Evolutionary conservation across 805 yeast species (phyloP).

Genomic region (Candida boidinii): DNA sequence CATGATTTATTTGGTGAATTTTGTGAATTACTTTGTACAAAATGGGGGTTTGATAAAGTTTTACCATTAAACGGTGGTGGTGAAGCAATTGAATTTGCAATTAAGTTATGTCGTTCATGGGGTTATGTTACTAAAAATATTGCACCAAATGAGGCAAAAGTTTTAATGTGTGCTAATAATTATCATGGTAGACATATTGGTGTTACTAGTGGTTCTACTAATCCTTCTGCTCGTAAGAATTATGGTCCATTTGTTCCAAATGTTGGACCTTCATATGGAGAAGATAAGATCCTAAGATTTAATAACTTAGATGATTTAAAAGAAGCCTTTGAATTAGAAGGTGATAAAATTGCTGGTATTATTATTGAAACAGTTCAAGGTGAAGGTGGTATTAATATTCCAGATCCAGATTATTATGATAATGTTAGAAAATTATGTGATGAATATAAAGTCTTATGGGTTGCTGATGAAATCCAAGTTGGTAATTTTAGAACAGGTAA

Average conservation of each 20-base stretch:
- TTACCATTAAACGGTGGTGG: constrained; percentile 26
- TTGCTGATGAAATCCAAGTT: constrained; percentile 29
- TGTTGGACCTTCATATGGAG: constrained; percentile 22
- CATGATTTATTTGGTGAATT: constrained; percentile 16
- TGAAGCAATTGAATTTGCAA: constrained; percentile 28
- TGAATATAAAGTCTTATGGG: constrained; percentile 22
- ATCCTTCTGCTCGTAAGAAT: constrained; percentile 25
- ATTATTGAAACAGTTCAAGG: constrained; percentile 32
- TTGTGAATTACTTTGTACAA: constrained; percentile 19
- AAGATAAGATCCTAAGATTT: constrained; percentile 19
- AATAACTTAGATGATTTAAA: constrained; percentile 20
- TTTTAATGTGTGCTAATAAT: constrained; percentile 25
- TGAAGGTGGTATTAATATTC: constrained; percentile 30
- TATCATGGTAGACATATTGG: constrained; percentile 33
- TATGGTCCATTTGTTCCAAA: constrained; percentile 23
- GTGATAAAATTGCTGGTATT: constrained; percentile 25
- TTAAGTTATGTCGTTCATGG: constrained; percentile 27
- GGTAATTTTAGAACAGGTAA: constrained; percentile 29
- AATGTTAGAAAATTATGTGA: constrained; percentile 24
- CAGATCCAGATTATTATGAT: constrained; percentile 23
- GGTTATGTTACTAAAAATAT: constrained; percentile 23
- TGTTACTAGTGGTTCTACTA: constrained; percentile 28
- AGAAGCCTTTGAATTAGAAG: constrained; percentile 18
- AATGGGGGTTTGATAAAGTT: constrained; percentile 20
- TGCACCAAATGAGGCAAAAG: constrained; percentile 16